Evolutionary conservation across 352 stramenopile genomes (phyloP), one percentile per base, ranked within the genome.

Genomic region (Peronospora belbahrii): DNA sequence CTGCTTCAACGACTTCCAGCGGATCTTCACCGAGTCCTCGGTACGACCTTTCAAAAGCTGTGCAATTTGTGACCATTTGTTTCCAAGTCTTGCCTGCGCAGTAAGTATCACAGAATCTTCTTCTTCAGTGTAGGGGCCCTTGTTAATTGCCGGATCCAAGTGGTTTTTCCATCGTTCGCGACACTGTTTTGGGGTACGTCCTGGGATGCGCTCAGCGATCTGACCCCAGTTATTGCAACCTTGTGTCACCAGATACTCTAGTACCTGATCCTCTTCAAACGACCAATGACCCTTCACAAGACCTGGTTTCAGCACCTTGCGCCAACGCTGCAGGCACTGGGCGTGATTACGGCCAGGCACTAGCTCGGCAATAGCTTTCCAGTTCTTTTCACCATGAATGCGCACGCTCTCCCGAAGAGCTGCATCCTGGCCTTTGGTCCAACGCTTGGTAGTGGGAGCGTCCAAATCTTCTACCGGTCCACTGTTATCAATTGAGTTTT

Each of bases 61-160:
- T 13, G 95, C 84, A 60, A 98, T 98, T 52, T 97, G 85, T 1
- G 88, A 95, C 95, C 95, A 98, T 42, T 94, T 94, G 66, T 98
- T 98, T 27, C 95, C 95, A 8, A 97, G 79, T 15, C 77, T 79
- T 30, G 81, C 74, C 46, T 98, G 92, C 25, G 74, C 83, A 3
- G 79, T 69, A 0, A 98, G 68, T 37, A 98, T 97, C 10, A 95
- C 73, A 10, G 80, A 74, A 62, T 98, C 95, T 65, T 98, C 94
- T 24, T 96, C 76, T 56, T 90, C 83, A 6, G 90, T 96, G 80
- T 96, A 98, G 25, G 89, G 92, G 2, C 80, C 83, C 64, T 98
- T 98, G 57, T 94, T 96, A 48, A 98, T 97, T 3, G 75, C 69
- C 11, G 85, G 83, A 47, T 92, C 74, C 31, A 96, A 48, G 58